Conservation (phyloP, 768 basidiomycete genomes). For the Agrocybe pediades region DNA sequence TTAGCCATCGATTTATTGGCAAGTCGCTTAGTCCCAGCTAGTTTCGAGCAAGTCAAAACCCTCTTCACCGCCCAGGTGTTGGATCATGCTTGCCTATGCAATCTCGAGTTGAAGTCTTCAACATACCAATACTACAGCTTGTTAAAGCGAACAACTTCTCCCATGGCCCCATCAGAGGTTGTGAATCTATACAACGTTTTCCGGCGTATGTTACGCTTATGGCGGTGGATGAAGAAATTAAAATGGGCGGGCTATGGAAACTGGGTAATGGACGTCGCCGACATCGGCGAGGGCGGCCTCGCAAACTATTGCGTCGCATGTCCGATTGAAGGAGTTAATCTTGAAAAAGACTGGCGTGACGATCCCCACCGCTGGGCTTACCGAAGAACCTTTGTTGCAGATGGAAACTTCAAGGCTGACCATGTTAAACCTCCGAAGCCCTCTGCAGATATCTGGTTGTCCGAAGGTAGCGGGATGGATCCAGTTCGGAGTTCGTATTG, state of each 20-base stretch:
- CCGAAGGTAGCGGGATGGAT: conserved; percentile 17
- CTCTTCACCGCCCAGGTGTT: conserved; percentile 13
- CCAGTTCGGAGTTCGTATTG: conserved; percentile 6
- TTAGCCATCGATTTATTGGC: conserved; percentile 1
- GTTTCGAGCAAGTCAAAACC: conserved; percentile 12
- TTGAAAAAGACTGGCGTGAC: conserved; percentile 3
- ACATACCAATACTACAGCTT: conserved; percentile 17
- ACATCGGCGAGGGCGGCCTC: conserved; percentile 3
- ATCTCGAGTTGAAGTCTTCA: conserved; percentile 17
- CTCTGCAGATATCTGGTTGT: conserved; percentile 16
- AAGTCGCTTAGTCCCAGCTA: conserved; percentile 7
- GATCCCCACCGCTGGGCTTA: neutral
- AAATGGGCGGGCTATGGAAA: conserved; percentile 13
- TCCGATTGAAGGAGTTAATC: conserved; percentile 15
- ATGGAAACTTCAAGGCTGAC: conserved; percentile 24
- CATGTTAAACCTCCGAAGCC: conserved; percentile 11
- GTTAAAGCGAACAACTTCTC: conserved; percentile 6
- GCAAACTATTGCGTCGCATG: conserved; percentile 19
- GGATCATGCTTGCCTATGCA: conserved; percentile 10
- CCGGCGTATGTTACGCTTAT: conserved; percentile 8
- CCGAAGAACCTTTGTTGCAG: conserved; percentile 5
- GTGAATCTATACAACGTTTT: conserved; percentile 16
- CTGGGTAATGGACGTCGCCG: neutral
- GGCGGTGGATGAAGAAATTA: conserved; percentile 12
- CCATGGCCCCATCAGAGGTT: conserved; percentile 4